Evolutionary conservation across 768 basidiomycete species (phyloP).

Genomic region (Amanita rubescens): DNA sequence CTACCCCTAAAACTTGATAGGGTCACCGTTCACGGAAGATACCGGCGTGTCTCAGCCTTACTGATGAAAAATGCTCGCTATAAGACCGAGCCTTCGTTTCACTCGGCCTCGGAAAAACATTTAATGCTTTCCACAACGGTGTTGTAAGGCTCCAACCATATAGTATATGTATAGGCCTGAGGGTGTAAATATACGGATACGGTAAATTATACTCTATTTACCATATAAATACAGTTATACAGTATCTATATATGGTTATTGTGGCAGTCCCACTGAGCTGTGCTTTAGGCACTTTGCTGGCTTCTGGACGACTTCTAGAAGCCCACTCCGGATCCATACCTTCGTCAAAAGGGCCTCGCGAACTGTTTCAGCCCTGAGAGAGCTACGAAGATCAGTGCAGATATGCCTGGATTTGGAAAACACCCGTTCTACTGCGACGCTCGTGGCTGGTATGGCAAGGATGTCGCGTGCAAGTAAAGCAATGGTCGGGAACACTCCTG

Average conservation of each 20-base stretch:
- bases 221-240: constrained; percentile 5
- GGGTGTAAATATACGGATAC: background rate
- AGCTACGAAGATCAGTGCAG: constrained; percentile 13
- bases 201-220: background rate
- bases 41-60: too few species aligned
- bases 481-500: too few species aligned
- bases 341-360: constrained; percentile 15
- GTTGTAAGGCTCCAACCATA: constrained; percentile 3
- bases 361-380: constrained; percentile 16
- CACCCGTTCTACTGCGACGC: constrained; percentile 17
- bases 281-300: background rate
- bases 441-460: constrained; percentile 18
- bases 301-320: constrained; percentile 4
- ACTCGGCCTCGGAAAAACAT: too few species aligned
- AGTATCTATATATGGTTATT: background rate
- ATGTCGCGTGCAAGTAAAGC: background rate
- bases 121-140: too few species aligned
- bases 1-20: too few species aligned
- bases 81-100: too few species aligned
- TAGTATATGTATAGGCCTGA: constrained; percentile 2
- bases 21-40: too few species aligned
- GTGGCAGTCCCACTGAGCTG: background rate
- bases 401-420: constrained; percentile 19
- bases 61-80: too few species aligned
- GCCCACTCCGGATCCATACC: constrained; percentile 12